Evolutionary conservation across 768 basidiomycete genomes (phyloP).

Genomic region (Antrodiella citrinella): DNA sequence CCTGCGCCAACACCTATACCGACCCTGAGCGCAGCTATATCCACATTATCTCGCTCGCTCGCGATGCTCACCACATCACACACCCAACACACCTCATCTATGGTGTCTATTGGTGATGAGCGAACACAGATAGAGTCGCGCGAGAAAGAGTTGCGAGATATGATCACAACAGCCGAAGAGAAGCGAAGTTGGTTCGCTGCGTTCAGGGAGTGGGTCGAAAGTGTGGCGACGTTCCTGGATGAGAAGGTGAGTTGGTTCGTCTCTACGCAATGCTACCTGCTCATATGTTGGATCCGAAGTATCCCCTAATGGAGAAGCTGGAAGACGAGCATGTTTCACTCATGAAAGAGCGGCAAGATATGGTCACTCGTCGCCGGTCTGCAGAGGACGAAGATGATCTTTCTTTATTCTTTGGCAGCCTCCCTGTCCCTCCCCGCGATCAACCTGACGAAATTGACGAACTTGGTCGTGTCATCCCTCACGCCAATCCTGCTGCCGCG

Average conservation of each 20-base stretch:
- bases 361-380: constrained; percentile 59
- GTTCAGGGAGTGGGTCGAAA: constrained; percentile 77
- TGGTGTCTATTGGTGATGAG: constrained; percentile 54
- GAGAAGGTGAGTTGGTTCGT: constrained; percentile 56
- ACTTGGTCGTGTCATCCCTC: constrained; percentile 43
- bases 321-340: constrained; percentile 71
- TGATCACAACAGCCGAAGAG: constrained; percentile 66
- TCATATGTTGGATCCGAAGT: too few relatives aligned
- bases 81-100: constrained; percentile 46
- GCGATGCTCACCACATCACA: constrained; percentile 61
- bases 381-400: constrained; percentile 80
- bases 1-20: constrained; percentile 60
- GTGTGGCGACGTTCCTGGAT: constrained; percentile 78
- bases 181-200: constrained; percentile 77
- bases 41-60: constrained; percentile 53
- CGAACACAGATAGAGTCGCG: constrained; percentile 54
- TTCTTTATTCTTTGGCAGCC: constrained; percentile 53
- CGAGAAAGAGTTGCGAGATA: constrained; percentile 65
- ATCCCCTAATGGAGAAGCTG: constrained; percentile 66
- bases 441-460: constrained; percentile 49
- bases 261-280: too few relatives aligned
- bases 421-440: constrained; percentile 24
- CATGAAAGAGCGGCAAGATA: constrained; percentile 62
- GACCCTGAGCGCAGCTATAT: constrained; percentile 49
- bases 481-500: constrained; percentile 34